These are phyloP conservation scores for Rhizopus microsporus DNA, from an alignment of 371 early-diverging fungal species.

Conservation along the genomic window DNA sequence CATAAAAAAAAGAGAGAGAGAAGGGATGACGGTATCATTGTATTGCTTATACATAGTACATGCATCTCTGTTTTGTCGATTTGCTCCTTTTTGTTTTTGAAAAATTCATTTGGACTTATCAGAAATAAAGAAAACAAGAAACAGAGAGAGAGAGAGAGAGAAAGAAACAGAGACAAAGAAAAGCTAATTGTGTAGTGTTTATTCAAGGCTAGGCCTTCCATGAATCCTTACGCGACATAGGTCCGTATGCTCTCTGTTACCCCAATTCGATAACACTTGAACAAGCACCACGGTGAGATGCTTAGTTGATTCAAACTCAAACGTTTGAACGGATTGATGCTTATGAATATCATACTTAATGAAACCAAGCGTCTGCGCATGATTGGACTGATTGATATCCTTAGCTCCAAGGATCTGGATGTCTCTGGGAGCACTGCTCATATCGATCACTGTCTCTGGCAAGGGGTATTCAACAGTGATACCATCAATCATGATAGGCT, in stretches of 20 bases:
- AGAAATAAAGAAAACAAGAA: too few species aligned
- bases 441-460: neutral
- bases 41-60: neutral
- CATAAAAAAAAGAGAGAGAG: too few species aligned
- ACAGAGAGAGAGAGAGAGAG: too few species aligned
- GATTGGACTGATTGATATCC: neutral
- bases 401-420: slow-evolving; percentile 12
- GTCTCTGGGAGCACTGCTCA: slow-evolving; percentile 11
- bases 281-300: slow-evolving; percentile 40
- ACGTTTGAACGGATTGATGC: slow-evolving; percentile 37
- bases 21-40: neutral
- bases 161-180: neutral
- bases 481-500: slow-evolving; percentile 12
- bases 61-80: too few species aligned
- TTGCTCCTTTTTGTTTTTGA: too few species aligned
- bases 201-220: slow-evolving; percentile 37
- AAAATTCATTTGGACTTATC: too few species aligned
- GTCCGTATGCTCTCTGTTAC: slow-evolving; percentile 73
- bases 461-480: slow-evolving; percentile 19
- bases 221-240: slow-evolving; percentile 81
- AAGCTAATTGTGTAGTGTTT: neutral
- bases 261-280: slow-evolving; percentile 72
- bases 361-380: slow-evolving; percentile 15
- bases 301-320: slow-evolving; percentile 7
- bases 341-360: slow-evolving; percentile 27